Evolutionary conservation across 2,329 filamentous ascomycete genomes (phyloP).

Genomic region (Ceratocystis eucalypticola): DNA sequence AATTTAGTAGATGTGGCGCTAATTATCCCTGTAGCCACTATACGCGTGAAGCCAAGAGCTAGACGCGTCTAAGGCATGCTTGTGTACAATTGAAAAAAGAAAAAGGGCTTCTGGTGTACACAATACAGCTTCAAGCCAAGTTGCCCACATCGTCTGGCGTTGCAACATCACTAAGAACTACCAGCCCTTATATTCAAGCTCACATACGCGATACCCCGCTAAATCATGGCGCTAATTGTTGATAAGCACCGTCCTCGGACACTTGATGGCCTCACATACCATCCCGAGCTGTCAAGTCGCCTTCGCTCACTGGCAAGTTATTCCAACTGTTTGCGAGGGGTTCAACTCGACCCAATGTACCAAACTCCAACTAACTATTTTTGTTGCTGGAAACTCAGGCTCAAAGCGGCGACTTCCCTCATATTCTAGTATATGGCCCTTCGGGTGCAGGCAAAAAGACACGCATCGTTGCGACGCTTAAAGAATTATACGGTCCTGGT

Average conservation of each 20-base stretch:
- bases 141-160: background rate
- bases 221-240: slow-evolving; percentile 53
- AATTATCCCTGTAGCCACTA: slow-evolving; percentile 17
- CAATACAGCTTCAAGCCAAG: background rate
- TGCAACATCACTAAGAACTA: background rate
- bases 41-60: slow-evolving; percentile 17
- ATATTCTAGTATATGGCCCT: slow-evolving; percentile 91
- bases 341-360: background rate
- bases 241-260: slow-evolving; percentile 61
- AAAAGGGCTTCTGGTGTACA: background rate
- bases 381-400: slow-evolving; percentile 45
- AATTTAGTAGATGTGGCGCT: slow-evolving; percentile 13
- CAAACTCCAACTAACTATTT: background rate
- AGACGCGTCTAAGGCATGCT: slow-evolving; percentile 6
- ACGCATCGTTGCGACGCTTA: slow-evolving; percentile 83
- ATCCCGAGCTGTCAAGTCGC: slow-evolving; percentile 73
- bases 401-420: slow-evolving; percentile 92
- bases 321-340: background rate
- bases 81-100: background rate
- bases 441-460: slow-evolving; percentile 98
- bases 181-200: background rate
- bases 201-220: background rate
- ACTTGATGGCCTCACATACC: slow-evolving; percentile 70
- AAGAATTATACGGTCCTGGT: slow-evolving; percentile 86
- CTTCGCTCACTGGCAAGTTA: slow-evolving; percentile 65